Evolutionary conservation across 83 land plant species (phyloP).

Genomic region (Picea abies): DNA sequence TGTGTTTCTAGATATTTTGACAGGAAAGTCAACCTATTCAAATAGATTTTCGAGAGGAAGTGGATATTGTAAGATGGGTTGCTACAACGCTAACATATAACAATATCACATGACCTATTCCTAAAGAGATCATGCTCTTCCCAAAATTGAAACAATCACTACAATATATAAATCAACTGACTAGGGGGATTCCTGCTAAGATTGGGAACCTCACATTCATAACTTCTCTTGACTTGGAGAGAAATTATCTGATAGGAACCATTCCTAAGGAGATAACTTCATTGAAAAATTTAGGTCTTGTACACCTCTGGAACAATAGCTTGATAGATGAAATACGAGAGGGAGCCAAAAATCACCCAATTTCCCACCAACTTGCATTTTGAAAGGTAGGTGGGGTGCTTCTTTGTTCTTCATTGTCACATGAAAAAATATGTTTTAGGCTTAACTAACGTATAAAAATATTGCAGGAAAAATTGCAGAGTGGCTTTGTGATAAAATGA

Average conservation of each 20-base stretch:
- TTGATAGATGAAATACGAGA: too few relatives aligned
- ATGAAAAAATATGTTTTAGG: too few relatives aligned
- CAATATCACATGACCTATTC: constrained; percentile 8
- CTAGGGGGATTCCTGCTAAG: neutral
- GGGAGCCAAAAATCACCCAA: too few relatives aligned
- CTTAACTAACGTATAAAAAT: too few relatives aligned
- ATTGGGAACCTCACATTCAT: neutral
- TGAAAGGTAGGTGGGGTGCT: too few relatives aligned
- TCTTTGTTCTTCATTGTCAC: too few relatives aligned
- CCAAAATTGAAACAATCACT: neutral
- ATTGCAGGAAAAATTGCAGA: too few relatives aligned
- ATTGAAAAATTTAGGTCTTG: neutral
- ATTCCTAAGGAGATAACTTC: constrained; percentile 7
- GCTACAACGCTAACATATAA: constrained; percentile 4
- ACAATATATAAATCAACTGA: neutral
- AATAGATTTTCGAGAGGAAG: constrained; percentile 24
- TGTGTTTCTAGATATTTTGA: constrained; percentile 90
- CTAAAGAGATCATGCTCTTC: constrained; percentile 5
- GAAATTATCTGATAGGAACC: constrained; percentile 7
- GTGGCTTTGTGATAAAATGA: too few relatives aligned
- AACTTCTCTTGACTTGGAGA: constrained; percentile 8
- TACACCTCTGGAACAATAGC: constrained; percentile 11
- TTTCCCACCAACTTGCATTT: too few relatives aligned
- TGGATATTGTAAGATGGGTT: constrained; percentile 29
- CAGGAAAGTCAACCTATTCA: constrained; percentile 95